Percentiles rank a stretch among this genome's conserved stretches.
Evolutionary conservation across 768 basidiomycete genomes (phyloP).

Genomic region (Boletus rubropictus): DNA sequence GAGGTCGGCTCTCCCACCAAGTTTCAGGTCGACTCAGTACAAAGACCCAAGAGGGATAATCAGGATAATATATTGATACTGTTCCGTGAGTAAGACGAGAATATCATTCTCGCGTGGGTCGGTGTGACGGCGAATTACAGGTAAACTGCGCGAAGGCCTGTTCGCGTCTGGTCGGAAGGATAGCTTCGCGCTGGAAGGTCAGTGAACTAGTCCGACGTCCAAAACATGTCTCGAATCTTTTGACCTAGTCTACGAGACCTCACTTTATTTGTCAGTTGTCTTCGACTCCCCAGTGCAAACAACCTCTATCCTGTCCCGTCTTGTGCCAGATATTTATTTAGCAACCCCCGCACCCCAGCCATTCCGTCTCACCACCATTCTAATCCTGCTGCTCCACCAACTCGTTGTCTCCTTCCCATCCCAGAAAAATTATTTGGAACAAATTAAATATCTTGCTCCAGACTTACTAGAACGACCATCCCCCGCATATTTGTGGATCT

Average conservation of each 20-base stretch:
- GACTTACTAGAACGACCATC: slow-evolving; percentile 35
- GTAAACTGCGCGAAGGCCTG: slow-evolving; percentile 73
- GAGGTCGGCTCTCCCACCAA: slow-evolving; percentile 15
- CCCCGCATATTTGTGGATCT: slow-evolving; percentile 45
- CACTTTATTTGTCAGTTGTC: slow-evolving; percentile 56
- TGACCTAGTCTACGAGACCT: slow-evolving; percentile 63
- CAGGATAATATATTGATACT: slow-evolving; percentile 68
- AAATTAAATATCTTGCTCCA: slow-evolving; percentile 19
- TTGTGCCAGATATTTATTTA: slow-evolving; percentile 47
- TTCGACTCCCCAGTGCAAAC: slow-evolving; percentile 61
- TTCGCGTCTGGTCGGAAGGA: slow-evolving; percentile 55
- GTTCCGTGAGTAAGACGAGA: slow-evolving; percentile 48
- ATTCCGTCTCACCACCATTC: slow-evolving; percentile 28
- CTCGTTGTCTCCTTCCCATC: slow-evolving; percentile 59
- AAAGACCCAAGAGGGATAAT: slow-evolving; percentile 40
- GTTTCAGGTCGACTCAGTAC: slow-evolving; percentile 15
- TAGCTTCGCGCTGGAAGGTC: slow-evolving; percentile 64
- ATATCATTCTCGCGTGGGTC: neutral
- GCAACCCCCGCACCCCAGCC: slow-evolving; percentile 12
- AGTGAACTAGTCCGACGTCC: slow-evolving; percentile 5
- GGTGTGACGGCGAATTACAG: slow-evolving; percentile 35
- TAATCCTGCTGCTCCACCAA: slow-evolving; percentile 55
- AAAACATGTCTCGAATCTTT: neutral
- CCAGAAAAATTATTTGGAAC: slow-evolving; percentile 44
- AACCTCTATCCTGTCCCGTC: slow-evolving; percentile 53